Evolutionary conservation across 2,329 filamentous ascomycete species (phyloP).

Genomic region (Clathrospora elynae): DNA sequence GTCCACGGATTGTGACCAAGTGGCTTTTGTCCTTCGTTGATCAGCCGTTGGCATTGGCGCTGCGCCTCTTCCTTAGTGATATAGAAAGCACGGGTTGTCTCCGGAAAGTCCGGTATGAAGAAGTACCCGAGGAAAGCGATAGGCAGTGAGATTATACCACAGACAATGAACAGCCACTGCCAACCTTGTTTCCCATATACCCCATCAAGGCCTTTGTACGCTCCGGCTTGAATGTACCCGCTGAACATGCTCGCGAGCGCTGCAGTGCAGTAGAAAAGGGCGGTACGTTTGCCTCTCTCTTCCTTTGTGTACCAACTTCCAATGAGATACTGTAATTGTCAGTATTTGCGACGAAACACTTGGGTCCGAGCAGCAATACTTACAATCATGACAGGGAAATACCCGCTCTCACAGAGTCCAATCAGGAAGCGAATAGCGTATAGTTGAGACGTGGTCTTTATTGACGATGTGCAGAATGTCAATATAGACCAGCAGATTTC

Average conservation of each 20-base stretch:
- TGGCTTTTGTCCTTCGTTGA: conserved; percentile 33
- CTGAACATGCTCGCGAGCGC: conserved; percentile 44
- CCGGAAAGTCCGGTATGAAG: conserved; percentile 35
- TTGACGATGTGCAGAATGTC: conserved; percentile 27
- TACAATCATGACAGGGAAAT: conserved; percentile 39
- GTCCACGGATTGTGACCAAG: conserved; percentile 49
- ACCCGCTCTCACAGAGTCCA: conserved; percentile 32
- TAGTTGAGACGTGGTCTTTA: conserved; percentile 34
- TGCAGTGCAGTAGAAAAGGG: conserved; percentile 41
- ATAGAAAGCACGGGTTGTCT: conserved; percentile 46
- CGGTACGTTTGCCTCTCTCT: conserved; percentile 41
- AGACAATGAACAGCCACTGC: conserved; percentile 40
- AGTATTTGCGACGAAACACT: background rate
- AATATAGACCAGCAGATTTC: conserved; percentile 38
- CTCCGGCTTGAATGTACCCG: conserved; percentile 43
- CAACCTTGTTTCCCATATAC: conserved; percentile 29
- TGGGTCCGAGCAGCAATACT: background rate
- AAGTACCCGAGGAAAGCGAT: conserved; percentile 53
- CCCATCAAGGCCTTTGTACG: conserved; percentile 41
- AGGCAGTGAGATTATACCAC: conserved; percentile 49
- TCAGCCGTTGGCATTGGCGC: conserved; percentile 28
- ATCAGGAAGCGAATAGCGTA: conserved; percentile 46
- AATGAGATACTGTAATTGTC: conserved; percentile 35
- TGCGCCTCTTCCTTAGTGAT: conserved; percentile 34
- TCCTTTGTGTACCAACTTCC: conserved; percentile 52